A percentile compares a stretch with the other conserved stretches of the same genome.
phyloP scores from a whole-genome alignment of 208 protist species.

The Crithidia bombi region DNA sequence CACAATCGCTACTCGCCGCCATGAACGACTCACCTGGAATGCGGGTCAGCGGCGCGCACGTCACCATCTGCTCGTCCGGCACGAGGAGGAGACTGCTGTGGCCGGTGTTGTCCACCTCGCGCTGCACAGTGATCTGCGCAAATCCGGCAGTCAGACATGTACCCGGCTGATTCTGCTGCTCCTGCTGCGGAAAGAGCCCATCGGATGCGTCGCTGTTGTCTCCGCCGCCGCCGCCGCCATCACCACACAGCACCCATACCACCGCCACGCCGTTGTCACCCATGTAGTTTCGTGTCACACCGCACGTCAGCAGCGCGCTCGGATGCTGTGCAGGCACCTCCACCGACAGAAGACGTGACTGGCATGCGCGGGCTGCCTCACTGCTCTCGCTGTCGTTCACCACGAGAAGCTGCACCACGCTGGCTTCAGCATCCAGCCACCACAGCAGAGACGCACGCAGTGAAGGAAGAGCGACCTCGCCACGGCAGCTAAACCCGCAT shows the following conservation, averaged over 20 bases:
- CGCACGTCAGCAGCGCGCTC: slow-evolving; percentile 62
- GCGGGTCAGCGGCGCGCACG: slow-evolving; percentile 36
- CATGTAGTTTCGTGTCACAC: slow-evolving; percentile 55
- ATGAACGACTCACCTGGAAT: slow-evolving; percentile 31
- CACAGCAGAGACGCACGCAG: slow-evolving; percentile 67
- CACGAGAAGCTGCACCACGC: slow-evolving; percentile 58
- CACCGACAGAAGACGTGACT: slow-evolving; percentile 66
- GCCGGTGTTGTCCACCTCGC: slow-evolving; percentile 52
- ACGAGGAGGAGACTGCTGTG: slow-evolving; percentile 52
- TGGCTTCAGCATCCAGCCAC: slow-evolving; percentile 68
- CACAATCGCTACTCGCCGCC: too few relatives aligned
- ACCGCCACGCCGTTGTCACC: slow-evolving; percentile 64
- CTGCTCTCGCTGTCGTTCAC: slow-evolving; percentile 53
- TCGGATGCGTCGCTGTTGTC: slow-evolving; percentile 14
- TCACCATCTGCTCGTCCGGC: slow-evolving; percentile 49
- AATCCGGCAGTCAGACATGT: slow-evolving; percentile 31
- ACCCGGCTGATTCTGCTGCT: background rate
- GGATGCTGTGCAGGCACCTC: slow-evolving; percentile 46
- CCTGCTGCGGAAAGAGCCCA: background rate
- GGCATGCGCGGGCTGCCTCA: slow-evolving; percentile 43
- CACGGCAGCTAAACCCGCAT: slow-evolving; percentile 47
- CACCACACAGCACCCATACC: slow-evolving; percentile 67
- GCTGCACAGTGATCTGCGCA: slow-evolving; percentile 61
- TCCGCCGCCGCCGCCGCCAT: too few relatives aligned
- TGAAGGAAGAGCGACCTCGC: slow-evolving; percentile 57